Conservation (phyloP, 176 grass and related monocot genomes). For the Zoysia pacifica region DNA sequence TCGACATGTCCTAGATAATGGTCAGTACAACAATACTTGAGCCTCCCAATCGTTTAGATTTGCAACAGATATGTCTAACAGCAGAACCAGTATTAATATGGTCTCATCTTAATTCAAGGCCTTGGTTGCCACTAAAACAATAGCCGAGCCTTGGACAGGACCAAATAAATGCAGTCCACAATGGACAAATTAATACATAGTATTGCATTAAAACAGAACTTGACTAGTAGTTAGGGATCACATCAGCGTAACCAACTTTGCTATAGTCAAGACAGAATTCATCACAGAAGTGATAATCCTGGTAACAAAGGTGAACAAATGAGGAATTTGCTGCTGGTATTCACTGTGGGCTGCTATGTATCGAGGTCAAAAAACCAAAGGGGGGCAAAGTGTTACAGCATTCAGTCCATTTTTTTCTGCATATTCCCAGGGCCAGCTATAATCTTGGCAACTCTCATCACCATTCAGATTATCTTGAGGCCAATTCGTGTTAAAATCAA, state of each 20-base stretch:
- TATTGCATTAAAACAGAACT: constrained; percentile 5
- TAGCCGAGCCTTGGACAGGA: constrained; percentile 2
- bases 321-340: not conserved
- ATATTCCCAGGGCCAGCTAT: too few species aligned
- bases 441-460: too few species aligned
- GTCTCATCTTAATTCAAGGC: not conserved
- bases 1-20: constrained; percentile 17
- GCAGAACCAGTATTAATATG: not conserved
- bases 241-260: too few species aligned
- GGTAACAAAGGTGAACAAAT: constrained; percentile 16
- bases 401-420: too few species aligned
- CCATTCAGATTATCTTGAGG: too few species aligned
- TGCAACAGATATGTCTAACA: not conserved
- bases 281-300: not conserved
- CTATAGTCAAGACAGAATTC: not conserved
- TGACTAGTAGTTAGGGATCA: not conserved
- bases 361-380: too few species aligned
- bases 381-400: too few species aligned
- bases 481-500: constrained; percentile 40
- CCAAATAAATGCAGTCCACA: constrained; percentile 7
- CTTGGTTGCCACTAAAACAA: not conserved
- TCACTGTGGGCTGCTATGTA: too few species aligned
- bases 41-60: too few species aligned
- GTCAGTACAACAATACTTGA: not conserved
- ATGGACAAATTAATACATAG: not conserved